Conservation (phyloP, 2,329 filamentous ascomycete species). For the Aurifilum marmelostoma region DNA sequence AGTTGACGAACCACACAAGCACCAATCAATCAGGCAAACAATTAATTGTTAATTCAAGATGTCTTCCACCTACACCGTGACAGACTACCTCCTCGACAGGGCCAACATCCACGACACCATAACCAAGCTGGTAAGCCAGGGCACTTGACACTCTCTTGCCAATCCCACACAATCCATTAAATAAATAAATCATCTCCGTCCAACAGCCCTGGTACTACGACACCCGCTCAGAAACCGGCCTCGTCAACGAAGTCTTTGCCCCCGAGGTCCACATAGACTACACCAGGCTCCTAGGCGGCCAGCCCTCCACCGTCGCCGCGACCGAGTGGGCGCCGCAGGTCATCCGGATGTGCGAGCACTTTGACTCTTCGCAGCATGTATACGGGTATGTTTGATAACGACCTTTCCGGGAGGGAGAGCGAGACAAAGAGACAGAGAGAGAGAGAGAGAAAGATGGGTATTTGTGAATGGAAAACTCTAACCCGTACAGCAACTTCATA, state of each 20-base stretch:
- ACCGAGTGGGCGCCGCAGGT: constrained; percentile 33
- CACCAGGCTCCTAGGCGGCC: constrained; percentile 37
- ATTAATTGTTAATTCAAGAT: too few species aligned
- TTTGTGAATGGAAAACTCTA: neutral
- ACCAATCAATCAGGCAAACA: too few species aligned
- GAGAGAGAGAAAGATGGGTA: neutral
- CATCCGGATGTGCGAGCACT: constrained; percentile 27
- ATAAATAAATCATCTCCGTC: too few species aligned
- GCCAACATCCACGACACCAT: constrained; percentile 40
- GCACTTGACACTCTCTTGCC: too few species aligned
- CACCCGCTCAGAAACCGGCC: constrained; percentile 29
- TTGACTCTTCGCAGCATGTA: constrained; percentile 35
- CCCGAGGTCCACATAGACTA: constrained; percentile 37
- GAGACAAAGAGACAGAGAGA: neutral
- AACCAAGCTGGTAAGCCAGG: constrained; percentile 33
- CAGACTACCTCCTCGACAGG: constrained; percentile 39
- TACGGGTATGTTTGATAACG: constrained; percentile 30
- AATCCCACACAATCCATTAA: neutral
- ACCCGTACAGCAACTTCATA: constrained; percentile 30
- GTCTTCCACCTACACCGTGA: constrained; percentile 13
- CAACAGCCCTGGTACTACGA: constrained; percentile 37
- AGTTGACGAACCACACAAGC: too few species aligned
- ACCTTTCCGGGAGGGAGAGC: too few species aligned
- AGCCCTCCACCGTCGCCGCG: constrained; percentile 30
- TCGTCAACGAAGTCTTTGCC: constrained; percentile 36